Evolutionary conservation across 208 protist genomes (phyloP), one percentile per base, ranked within the genome.

Genomic region (Naegleria fowleri): DNA sequence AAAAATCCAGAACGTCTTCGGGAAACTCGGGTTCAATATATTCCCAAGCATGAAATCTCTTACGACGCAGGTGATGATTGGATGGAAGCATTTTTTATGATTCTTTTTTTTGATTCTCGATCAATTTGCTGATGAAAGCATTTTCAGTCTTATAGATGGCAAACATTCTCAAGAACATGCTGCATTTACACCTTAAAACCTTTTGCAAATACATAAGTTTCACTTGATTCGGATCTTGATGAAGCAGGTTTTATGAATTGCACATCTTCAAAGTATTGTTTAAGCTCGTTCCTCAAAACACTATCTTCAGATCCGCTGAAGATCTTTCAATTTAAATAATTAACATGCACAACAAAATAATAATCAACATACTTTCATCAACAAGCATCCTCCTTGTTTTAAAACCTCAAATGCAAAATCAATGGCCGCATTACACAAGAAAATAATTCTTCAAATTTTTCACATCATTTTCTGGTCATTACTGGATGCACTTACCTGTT

Each of bases 11-110:
- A 36, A 36, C n/a, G 9, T 36, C 67, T n/a, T 19, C 5, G 5
- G 67, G 67, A 36, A 79, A 79, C 19, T 79, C 29, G 1, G 13
- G 29, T 79, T 79, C 67, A 36, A 79, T 36, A 79, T 79, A 79
- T 79, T 79, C 67, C 67, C 67, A 79, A 11, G 67, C 67, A 79
- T 79, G 67, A 79, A 79, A 36, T 36, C 67, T 79, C n/a, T 79
- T 79, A 6, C 67, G 29, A 0, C 29, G 19, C 2, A 36, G 67
- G 36, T 79, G 29, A 36, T 19, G 13, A 36, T 29, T 11, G 29
- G 67, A 79, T 36, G 67, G 67, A 5, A 79, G n/a, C 67, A 79
- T 79, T 79, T 79, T 79, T 79, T 79, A 79, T 79, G 11, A 67
- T 48, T 48, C 43, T 48, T 48, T 48, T 48, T 1, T n/a, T n/a